Conservation (phyloP, 192 early-diverging fungal genomes). For the Gigaspora rosea region DNA sequence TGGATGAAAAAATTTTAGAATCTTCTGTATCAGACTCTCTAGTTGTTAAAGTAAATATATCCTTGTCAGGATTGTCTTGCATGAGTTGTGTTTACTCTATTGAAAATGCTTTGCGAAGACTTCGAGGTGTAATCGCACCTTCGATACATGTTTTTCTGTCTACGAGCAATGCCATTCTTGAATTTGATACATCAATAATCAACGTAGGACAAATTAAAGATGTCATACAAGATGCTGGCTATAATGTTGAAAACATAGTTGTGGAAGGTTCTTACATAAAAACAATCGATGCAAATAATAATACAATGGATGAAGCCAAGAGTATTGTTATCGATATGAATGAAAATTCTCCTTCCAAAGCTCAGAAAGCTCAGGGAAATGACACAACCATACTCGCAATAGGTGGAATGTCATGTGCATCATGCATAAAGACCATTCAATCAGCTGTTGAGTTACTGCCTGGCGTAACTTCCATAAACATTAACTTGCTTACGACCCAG, state of each 20-base stretch:
- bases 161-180: conserved; percentile 60
- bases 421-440: conserved; percentile 80
- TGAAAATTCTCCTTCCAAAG: conserved; percentile 26
- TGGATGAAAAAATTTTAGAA: not conserved
- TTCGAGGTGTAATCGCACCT: conserved; percentile 54
- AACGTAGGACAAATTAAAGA: conserved; percentile 37
- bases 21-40: not conserved
- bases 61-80: conserved; percentile 85
- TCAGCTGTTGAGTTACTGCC: conserved; percentile 38
- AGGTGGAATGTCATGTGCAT: conserved; percentile 84
- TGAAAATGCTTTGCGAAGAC: conserved; percentile 47
- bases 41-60: conserved; percentile 46
- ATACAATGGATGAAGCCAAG: conserved; percentile 41
- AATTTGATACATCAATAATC: conserved; percentile 35
- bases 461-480: conserved; percentile 50
- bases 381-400: conserved; percentile 44
- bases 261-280: not conserved
- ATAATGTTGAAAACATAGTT: conserved; percentile 57
- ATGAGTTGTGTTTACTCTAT: conserved; percentile 79
- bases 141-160: conserved; percentile 71
- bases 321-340: conserved; percentile 48
- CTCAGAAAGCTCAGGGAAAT: conserved; percentile 35
- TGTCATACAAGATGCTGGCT: conserved; percentile 74
- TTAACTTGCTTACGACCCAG: conserved; percentile 54
- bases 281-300: not conserved